These are phyloP conservation scores for Microstegium vimineum DNA, from an alignment of 176 grass and related monocot species.

Conservation along the genomic window DNA sequence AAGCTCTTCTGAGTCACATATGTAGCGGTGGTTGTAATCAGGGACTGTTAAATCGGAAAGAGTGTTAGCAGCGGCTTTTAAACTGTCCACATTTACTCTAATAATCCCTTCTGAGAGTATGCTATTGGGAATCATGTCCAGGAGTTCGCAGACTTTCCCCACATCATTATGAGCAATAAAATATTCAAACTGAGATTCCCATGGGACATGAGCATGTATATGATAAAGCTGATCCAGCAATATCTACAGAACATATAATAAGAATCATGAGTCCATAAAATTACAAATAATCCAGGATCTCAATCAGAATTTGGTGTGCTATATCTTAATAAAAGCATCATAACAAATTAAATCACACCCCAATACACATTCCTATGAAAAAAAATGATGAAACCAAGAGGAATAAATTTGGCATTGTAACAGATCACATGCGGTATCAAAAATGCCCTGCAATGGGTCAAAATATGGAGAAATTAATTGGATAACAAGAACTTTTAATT, in stretches of 20 bases:
- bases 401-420: not conserved
- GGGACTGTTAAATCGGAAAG: constrained; percentile 11
- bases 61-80: constrained; percentile 22
- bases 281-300: constrained; percentile 4
- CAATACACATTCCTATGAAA: not conserved
- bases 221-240: constrained; percentile 74
- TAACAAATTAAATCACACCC: not conserved
- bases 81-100: constrained; percentile 58
- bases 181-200: constrained; percentile 93
- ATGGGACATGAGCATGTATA: constrained; percentile 48
- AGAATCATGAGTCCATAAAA: constrained; percentile 19
- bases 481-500: not conserved
- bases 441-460: not conserved
- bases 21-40: constrained; percentile 63
- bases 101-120: constrained; percentile 68
- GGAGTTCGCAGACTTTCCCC: constrained; percentile 45
- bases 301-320: not conserved
- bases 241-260: constrained; percentile 54
- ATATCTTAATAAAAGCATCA: constrained; percentile 9
- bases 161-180: constrained; percentile 63
- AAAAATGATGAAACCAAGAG: not conserved
- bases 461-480: constrained; percentile 10
- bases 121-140: constrained; percentile 58
- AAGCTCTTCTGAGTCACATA: constrained; percentile 73
- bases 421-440: not conserved